A percentile compares a stretch with the other conserved stretches of the same genome.
These are phyloP conservation scores for Cucumis hystrix DNA, from an alignment of 306 rosid species.

Conservation along the genomic window DNA sequence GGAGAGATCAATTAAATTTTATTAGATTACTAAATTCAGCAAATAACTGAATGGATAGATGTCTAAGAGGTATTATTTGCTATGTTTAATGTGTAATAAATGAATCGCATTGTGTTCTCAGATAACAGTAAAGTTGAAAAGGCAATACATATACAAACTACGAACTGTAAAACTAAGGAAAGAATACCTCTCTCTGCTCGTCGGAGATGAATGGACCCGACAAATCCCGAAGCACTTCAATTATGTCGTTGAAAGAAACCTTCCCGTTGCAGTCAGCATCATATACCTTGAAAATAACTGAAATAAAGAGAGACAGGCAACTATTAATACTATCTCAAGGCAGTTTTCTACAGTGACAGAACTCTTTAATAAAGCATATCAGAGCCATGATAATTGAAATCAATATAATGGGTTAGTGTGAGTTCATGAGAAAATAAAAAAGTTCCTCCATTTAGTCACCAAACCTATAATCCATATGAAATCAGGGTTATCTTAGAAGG, in stretches of 20 bases:
- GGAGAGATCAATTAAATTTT: background rate
- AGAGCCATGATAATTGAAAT: background rate
- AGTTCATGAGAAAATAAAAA: background rate
- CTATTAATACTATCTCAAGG: background rate
- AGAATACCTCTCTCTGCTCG: conserved; percentile 72
- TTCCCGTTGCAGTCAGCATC: conserved; percentile 72
- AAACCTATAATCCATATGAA: background rate
- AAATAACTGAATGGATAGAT: background rate
- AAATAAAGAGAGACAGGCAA: background rate
- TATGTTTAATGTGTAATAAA: background rate
- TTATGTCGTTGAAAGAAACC: conserved; percentile 60
- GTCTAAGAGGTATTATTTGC: background rate
- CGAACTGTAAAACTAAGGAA: background rate
- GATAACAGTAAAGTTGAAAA: background rate
- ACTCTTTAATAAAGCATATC: background rate
- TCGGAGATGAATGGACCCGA: conserved; percentile 76
- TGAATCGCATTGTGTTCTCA: background rate
- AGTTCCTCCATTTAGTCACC: background rate
- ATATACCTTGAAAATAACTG: conserved; percentile 78
- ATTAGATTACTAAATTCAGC: background rate
- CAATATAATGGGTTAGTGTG: background rate
- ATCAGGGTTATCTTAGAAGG: background rate
- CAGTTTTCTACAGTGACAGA: background rate
- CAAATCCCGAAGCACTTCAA: conserved; percentile 69
- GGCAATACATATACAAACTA: background rate